A percentile compares a stretch with the other conserved stretches of the same genome.
Conservation (phyloP, 352 stramenopile species). For the Plasmopara halstedii region DNA sequence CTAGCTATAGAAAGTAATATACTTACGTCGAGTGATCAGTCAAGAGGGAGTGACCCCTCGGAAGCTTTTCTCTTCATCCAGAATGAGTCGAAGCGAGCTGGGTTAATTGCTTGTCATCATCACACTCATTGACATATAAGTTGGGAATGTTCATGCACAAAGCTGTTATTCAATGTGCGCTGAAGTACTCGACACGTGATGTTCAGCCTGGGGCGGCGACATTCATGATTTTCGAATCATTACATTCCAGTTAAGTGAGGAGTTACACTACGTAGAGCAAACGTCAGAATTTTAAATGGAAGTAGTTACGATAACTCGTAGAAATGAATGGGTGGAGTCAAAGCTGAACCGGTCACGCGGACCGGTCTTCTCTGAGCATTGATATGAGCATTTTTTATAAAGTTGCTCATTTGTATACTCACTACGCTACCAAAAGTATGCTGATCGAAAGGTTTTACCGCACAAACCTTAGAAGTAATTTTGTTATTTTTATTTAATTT, state of each 20-base stretch:
- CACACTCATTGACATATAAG: constrained; percentile 44
- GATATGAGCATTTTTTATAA: too few relatives aligned
- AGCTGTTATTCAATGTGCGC: constrained; percentile 73
- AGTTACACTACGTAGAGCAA: constrained; percentile 10
- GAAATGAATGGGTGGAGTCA: constrained; percentile 19
- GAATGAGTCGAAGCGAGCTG: constrained; percentile 83
- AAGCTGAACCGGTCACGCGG: constrained; percentile 15
- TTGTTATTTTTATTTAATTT: too few relatives aligned
- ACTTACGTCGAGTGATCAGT: constrained; percentile 55
- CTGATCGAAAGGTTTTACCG: too few relatives aligned
- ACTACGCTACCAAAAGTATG: too few relatives aligned
- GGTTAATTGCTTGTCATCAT: constrained; percentile 85
- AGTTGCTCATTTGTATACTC: too few relatives aligned
- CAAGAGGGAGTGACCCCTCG: constrained; percentile 86
- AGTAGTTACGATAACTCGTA: not conserved
- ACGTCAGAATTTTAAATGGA: not conserved
- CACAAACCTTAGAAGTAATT: too few relatives aligned
- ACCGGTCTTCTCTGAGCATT: constrained; percentile 2
- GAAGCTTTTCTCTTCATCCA: constrained; percentile 85
- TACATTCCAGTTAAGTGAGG: constrained; percentile 44
- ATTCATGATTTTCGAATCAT: constrained; percentile 84
- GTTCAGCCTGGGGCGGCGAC: constrained; percentile 85
- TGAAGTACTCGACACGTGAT: constrained; percentile 77
- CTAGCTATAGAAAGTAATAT: not conserved
- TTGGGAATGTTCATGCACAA: constrained; percentile 75